Percentiles rank a stretch among this genome's conserved stretches.
Conservation (phyloP, 2,329 filamentous ascomycete species). For the Coniella lustricola region DNA sequence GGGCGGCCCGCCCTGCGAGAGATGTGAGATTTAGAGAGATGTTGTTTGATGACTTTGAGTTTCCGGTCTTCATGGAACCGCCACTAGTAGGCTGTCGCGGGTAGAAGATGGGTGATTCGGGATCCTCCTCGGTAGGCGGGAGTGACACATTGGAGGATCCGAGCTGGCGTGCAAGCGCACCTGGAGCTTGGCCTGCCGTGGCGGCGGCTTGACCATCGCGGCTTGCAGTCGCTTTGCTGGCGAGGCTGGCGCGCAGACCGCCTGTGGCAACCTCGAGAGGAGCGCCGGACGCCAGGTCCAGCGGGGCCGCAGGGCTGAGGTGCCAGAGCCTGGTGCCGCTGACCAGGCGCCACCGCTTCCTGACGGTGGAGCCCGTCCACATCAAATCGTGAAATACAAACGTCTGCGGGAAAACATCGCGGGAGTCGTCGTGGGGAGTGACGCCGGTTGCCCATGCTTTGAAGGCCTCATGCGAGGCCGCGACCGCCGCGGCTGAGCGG, state of each 20-base stretch:
- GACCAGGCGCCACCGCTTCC: conserved; percentile 32
- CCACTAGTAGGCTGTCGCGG: conserved; percentile 16
- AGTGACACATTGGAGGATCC: neutral
- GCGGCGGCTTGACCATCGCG: neutral
- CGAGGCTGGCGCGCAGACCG: conserved; percentile 13
- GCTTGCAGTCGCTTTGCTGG: conserved; percentile 7
- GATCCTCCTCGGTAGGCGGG: neutral
- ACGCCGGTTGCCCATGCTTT: conserved; percentile 33
- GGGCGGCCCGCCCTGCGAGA: conserved; percentile 27
- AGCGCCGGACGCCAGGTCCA: conserved; percentile 22
- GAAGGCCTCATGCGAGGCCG: conserved; percentile 28
- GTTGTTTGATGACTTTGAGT: conserved; percentile 21
- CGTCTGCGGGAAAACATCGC: conserved; percentile 37
- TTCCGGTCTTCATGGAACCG: conserved; percentile 24
- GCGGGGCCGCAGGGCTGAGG: conserved; percentile 15
- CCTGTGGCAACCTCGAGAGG: conserved; percentile 20
- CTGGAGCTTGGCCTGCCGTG: neutral
- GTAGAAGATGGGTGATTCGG: conserved; percentile 9
- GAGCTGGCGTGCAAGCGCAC: neutral
- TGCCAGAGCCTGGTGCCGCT: conserved; percentile 33
- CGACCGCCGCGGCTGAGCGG: neutral
- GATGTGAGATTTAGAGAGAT: conserved; percentile 23
- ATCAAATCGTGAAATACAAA: conserved; percentile 28
- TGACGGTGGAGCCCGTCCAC: conserved; percentile 32
- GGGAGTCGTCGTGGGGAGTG: conserved; percentile 36